A percentile compares a stretch with the other conserved stretches of the same genome.
phyloP scores from a whole-genome alignment of 106 monocot species.

The Allium cepa region DNA sequence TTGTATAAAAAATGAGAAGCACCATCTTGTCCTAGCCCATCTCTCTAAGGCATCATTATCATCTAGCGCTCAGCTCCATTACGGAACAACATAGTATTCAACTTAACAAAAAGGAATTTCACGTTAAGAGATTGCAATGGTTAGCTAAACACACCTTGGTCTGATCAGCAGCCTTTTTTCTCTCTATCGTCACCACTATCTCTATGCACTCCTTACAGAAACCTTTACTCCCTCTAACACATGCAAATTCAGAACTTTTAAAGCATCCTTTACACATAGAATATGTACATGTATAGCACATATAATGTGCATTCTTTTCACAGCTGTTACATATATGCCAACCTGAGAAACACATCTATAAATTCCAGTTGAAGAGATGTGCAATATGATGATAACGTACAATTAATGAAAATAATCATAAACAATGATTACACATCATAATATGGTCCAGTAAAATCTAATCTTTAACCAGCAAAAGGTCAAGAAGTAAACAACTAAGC shows the following conservation, averaged over 20 bases:
- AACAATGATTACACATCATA: not conserved
- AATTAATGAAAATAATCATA: not conserved
- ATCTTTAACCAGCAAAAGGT: not conserved
- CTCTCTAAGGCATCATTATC: too few relatives aligned
- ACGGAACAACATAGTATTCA: too few relatives aligned
- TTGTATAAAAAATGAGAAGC: too few relatives aligned
- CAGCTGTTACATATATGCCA: conserved; percentile 97
- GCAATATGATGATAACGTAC: not conserved
- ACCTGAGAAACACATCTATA: conserved; percentile 23
- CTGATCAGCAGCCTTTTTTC: conserved; percentile 25
- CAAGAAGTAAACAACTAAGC: not conserved
- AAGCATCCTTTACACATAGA: conserved; percentile 80
- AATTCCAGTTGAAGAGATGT: not conserved
- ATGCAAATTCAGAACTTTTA: conserved; percentile 55
- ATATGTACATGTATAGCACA: conserved; percentile 97
- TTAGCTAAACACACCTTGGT: conserved; percentile 21
- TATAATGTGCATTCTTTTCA: conserved; percentile 66
- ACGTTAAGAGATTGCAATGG: too few relatives aligned
- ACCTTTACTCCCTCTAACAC: conserved; percentile 75
- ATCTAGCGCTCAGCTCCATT: too few relatives aligned
- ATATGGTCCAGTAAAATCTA: not conserved
- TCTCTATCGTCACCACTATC: conserved; percentile 82
- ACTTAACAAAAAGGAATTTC: too few relatives aligned
- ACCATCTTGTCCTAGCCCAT: too few relatives aligned
- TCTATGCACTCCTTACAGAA: conserved; percentile 69